Evolutionary conservation across 2,329 filamentous ascomycete genomes (phyloP), one percentile per base, ranked within the genome.

Genomic region (Pyrenochaeta sp.): DNA sequence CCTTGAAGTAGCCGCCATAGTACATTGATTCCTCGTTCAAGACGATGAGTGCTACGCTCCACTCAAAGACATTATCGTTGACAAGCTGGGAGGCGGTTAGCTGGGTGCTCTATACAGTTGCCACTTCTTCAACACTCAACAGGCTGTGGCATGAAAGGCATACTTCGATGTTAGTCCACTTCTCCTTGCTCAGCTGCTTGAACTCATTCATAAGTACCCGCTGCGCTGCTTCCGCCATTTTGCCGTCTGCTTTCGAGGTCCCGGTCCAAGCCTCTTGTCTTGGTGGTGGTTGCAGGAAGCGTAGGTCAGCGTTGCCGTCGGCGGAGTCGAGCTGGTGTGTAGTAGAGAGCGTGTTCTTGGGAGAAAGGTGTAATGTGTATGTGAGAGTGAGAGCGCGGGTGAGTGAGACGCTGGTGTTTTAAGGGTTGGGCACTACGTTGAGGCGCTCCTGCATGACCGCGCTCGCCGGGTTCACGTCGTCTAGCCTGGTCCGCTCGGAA

Each of bases 1-100:
- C 92, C 83, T 91, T 93, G 78, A 97, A 92, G 78, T 97, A 99
- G 65, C 91, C 95, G 59, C 93, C 93, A 71, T 97, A 90, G 83
- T 96, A 98, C 64, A 90, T 84, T 62, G 93, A 97, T 69, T 97
- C 93, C 0, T 91, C 87, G 78, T 98, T 98, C 71, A 97, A 86
- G 37, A 97, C 92, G 81, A 97, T 93, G 56, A 99, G 86, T 3
- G 91, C 93, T 47, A 98, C 83, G 59, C 87, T 88, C 94, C 95
- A 98, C 64, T 88, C 86, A 74, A 96, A 90, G 61, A 98, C 88
- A 75, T 95, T 92, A n/a, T 89, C 85, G 70, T 93, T 87, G 64
- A 92, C 86, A 36, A 93, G 83, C 87, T 95, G 51, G 46, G 43
- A 36, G 37, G 60, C 50, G 56, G 69, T 73, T 64, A 71, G 70